These are phyloP conservation scores for Pterulicium gracile DNA, from an alignment of 1,284 basidiomycete species.

Conservation along the genomic window DNA sequence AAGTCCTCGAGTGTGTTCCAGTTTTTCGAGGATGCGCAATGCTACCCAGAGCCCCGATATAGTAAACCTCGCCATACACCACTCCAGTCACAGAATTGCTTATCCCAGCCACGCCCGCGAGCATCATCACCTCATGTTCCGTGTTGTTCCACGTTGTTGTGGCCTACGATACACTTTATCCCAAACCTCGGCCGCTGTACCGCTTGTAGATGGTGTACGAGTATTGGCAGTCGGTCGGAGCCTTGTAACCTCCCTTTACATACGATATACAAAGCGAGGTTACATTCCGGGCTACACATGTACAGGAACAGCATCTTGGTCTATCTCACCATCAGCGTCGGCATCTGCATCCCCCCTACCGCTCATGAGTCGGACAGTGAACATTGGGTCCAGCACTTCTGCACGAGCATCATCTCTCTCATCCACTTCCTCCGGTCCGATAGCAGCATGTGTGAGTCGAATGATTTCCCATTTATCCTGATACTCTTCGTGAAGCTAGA, in stretches of 20 bases:
- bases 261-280: too few species aligned
- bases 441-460: conserved; percentile 43
- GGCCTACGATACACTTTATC: too few species aligned
- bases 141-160: too few species aligned
- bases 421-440: conserved; percentile 39
- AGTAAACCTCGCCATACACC: too few species aligned
- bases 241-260: too few species aligned
- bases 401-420: conserved; percentile 42
- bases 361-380: conserved; percentile 22
- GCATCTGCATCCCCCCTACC: conserved; percentile 17
- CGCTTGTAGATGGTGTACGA: too few species aligned
- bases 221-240: too few species aligned
- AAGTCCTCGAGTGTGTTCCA: too few species aligned
- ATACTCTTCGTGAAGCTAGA: conserved; percentile 51
- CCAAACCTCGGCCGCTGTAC: too few species aligned
- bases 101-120: not conserved
- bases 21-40: too few species aligned
- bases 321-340: conserved; percentile 33
- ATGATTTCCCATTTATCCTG: conserved; percentile 73
- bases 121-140: not conserved
- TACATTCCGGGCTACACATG: not conserved
- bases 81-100: not conserved
- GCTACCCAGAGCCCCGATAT: too few species aligned
- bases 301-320: conserved; percentile 10
- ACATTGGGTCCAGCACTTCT: conserved; percentile 45